Percentiles rank a stretch among this genome's conserved stretches.
These are phyloP conservation scores for Metschnikowia baotianmanensis DNA, from an alignment of 805 yeast species.

Conservation along the genomic window DNA sequence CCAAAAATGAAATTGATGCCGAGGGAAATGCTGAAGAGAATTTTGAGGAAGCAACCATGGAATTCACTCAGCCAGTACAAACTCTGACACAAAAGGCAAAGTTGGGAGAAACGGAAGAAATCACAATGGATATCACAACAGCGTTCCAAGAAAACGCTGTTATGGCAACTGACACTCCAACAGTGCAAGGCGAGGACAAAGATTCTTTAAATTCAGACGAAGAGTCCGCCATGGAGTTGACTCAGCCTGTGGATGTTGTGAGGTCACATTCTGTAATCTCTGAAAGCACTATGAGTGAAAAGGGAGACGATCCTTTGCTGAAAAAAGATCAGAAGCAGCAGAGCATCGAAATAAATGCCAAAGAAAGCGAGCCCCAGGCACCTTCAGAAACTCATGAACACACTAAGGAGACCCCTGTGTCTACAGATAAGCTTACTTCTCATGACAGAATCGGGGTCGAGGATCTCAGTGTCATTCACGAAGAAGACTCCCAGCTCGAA, in stretches of 20 bases:
- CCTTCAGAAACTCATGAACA: too few relatives aligned
- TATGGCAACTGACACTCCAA: neutral
- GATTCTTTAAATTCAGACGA: neutral
- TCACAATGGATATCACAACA: slow-evolving; percentile 27
- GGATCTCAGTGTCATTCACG: slow-evolving; percentile 1
- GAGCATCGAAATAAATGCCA: too few relatives aligned
- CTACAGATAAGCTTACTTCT: neutral
- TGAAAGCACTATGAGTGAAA: too few relatives aligned
- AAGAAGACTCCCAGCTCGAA: neutral
- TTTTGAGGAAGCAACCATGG: slow-evolving; percentile 17
- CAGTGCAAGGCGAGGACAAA: neutral
- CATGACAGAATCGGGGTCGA: neutral
- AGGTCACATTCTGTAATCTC: too few relatives aligned
- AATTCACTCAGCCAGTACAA: slow-evolving; percentile 8
- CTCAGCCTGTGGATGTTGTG: slow-evolving; percentile 7
- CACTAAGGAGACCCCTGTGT: neutral
- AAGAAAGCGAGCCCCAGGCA: too few relatives aligned
- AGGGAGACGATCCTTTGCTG: too few relatives aligned
- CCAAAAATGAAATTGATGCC: too few relatives aligned
- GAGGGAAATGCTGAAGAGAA: neutral
- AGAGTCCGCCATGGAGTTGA: slow-evolving; percentile 11
- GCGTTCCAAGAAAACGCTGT: slow-evolving; percentile 8
- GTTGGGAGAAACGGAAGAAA: slow-evolving; percentile 10
- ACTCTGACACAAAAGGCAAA: neutral
- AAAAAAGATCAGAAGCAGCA: too few relatives aligned